Evolutionary conservation across 2,329 filamentous ascomycete genomes (phyloP).

Genomic region (Cladophialophora exuberans): DNA sequence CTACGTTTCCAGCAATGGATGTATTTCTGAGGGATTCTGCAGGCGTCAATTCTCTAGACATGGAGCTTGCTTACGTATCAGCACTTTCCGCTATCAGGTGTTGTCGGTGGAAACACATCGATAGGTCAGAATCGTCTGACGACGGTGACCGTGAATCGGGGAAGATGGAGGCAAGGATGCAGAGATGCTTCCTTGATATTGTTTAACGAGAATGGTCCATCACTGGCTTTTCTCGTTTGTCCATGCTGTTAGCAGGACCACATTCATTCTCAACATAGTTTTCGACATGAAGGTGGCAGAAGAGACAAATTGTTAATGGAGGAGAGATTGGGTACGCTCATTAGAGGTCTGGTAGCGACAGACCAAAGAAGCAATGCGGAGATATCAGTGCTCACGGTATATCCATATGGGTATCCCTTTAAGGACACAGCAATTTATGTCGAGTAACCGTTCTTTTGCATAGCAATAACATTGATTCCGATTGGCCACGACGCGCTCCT

Average conservation of each 20-base stretch:
- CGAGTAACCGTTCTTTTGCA: constrained; percentile 11
- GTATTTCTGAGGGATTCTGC: constrained; percentile 5
- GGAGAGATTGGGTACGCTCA: not conserved
- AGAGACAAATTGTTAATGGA: not conserved
- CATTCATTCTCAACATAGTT: not conserved
- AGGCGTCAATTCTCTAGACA: constrained; percentile 17
- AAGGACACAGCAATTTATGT: constrained; percentile 4
- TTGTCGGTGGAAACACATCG: constrained; percentile 4
- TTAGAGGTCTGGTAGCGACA: constrained; percentile 6
- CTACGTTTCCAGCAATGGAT: not conserved
- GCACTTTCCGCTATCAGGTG: constrained; percentile 6
- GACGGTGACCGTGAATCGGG: not conserved
- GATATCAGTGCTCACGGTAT: too few relatives aligned
- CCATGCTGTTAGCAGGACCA: not conserved
- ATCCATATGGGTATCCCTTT: not conserved
- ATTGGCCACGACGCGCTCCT: not conserved
- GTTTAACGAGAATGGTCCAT: too few relatives aligned
- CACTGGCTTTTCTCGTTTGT: not conserved
- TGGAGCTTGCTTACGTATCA: constrained; percentile 15
- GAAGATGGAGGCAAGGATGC: not conserved
- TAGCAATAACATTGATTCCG: constrained; percentile 1
- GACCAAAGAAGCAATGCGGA: too few relatives aligned
- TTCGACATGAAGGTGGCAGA: not conserved
- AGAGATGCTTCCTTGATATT: not conserved
- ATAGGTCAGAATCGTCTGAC: not conserved